Conservation (phyloP, 768 basidiomycete species). For the Paxillus ammoniavirescens region DNA sequence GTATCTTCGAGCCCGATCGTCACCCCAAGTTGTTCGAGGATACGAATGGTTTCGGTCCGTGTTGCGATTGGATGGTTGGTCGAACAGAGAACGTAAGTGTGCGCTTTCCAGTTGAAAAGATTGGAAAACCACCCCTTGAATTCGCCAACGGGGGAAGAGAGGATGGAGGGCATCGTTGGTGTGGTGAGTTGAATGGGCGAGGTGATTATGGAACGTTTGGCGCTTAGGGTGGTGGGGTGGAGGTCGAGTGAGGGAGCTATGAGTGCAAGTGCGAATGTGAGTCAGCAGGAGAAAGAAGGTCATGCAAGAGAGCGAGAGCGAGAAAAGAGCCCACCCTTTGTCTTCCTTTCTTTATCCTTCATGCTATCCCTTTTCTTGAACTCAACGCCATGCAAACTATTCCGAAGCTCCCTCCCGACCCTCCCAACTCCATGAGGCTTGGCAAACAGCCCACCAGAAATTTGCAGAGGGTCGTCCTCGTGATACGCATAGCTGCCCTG, state of each 20-base stretch:
- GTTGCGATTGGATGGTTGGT: conserved; percentile 56
- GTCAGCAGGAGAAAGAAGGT: neutral
- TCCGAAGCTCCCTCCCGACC: conserved; percentile 52
- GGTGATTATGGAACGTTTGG: conserved; percentile 47
- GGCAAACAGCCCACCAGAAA: conserved; percentile 32
- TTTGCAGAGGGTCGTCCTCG: conserved; percentile 18
- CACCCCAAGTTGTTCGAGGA: conserved; percentile 68
- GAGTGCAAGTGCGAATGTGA: conserved; percentile 7
- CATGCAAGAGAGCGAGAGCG: neutral
- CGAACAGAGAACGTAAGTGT: conserved; percentile 56
- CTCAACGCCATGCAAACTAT: conserved; percentile 38
- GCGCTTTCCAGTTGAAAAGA: conserved; percentile 87
- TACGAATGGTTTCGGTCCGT: conserved; percentile 56
- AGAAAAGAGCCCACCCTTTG: conserved; percentile 46
- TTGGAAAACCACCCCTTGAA: conserved; percentile 95
- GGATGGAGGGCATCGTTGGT: conserved; percentile 37
- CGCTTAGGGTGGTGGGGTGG: conserved; percentile 35
- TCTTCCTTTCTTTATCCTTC: conserved; percentile 54
- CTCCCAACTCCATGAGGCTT: conserved; percentile 28
- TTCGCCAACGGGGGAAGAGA: conserved; percentile 77
- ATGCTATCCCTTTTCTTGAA: conserved; percentile 32
- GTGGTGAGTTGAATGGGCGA: conserved; percentile 48
- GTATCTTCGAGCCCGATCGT: conserved; percentile 56
- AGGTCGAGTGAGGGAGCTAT: conserved; percentile 60
- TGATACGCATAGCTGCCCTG: conserved; percentile 12